Base-by-base conservation (phyloP, 129 eudicot species). In the Smallanthus sonchifolius region DNA sequence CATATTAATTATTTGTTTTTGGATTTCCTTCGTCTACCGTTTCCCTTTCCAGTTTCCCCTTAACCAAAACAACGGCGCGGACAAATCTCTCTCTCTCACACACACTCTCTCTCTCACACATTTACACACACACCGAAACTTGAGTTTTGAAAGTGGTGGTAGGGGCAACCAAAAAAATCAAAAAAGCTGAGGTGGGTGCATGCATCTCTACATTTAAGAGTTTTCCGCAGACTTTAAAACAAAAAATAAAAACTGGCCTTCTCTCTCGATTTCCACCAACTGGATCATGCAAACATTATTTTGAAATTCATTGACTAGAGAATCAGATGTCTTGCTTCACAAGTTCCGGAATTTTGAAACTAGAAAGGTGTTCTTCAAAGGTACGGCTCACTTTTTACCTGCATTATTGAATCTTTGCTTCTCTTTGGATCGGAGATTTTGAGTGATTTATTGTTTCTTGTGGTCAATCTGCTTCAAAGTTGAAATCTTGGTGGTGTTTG, bases 41-140 rank as follows among this genome's bases (percentile, higher is more conserved):
- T 61, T 61, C 13, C 30, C 47, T 34, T 64, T 64, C 69, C 69
- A 36, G 32, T 63, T n/a, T n/a, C n/a, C n/a, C n/a, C n/a, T n/a
- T 38, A 16, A 52, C 77, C 55, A 77, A 83, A 79, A 80, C 87
- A 84, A 84, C 84, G 87, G 84, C 83, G 84, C 82, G 77, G 42
- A 75, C 72, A 70, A 75, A 72, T 74, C 60, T 69, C 70, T 59
- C 54, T 65, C 70, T 65, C 73, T 6, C 43, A 63, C 57, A 44
- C 14, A 57, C 48, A 14, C 38, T 24, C 77, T n/a, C 52, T 6
- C 2, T 6, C 10, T 7, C 2, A 42, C 11, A 40, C 2, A 40
- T 6, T 1, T 10, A 42, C 45, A 42, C 45, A 42, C 45, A 7
- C 45, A 7, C 9, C 45, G 75, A 57, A 57, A 66, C 81, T 69